These are phyloP conservation scores for Neurospora discreta DNA, from an alignment of 495 filamentous ascomycete species.

Conservation along the genomic window DNA sequence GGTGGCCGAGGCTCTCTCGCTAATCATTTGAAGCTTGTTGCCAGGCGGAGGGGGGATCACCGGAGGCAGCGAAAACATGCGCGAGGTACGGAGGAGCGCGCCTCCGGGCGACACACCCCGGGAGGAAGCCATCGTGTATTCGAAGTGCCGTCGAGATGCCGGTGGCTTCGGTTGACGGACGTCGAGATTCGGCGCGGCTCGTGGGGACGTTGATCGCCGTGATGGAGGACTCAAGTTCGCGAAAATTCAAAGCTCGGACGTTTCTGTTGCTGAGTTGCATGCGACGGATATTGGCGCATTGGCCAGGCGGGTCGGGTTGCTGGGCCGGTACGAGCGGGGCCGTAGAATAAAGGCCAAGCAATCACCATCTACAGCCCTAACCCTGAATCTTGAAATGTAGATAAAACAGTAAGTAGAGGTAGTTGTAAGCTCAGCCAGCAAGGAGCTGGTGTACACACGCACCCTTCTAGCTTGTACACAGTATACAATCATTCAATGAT, in stretches of 20 bases:
- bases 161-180: neutral
- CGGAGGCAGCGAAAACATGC: constrained; percentile 45
- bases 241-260: neutral
- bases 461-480: neutral
- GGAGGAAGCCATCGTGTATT: constrained; percentile 12
- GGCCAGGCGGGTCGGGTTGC: neutral
- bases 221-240: neutral
- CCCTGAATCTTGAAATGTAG: neutral
- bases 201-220: neutral
- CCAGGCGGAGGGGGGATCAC: constrained; percentile 33
- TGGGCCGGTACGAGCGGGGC: neutral
- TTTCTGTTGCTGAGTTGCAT: neutral
- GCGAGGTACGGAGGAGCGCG: constrained; percentile 47
- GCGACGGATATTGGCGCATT: neutral
- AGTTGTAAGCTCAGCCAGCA: neutral
- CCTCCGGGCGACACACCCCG: constrained; percentile 46
- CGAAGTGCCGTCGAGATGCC: constrained; percentile 4
- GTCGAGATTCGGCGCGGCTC: neutral
- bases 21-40: constrained; percentile 25
- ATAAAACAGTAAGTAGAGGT: neutral
- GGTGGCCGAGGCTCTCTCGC: constrained; percentile 48
- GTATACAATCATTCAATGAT: neutral
- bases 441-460: neutral
- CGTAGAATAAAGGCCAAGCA: neutral
- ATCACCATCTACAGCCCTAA: neutral